phyloP scores from a whole-genome alignment of 805 yeast species.

The Zygosaccharomyces lentus region DNA sequence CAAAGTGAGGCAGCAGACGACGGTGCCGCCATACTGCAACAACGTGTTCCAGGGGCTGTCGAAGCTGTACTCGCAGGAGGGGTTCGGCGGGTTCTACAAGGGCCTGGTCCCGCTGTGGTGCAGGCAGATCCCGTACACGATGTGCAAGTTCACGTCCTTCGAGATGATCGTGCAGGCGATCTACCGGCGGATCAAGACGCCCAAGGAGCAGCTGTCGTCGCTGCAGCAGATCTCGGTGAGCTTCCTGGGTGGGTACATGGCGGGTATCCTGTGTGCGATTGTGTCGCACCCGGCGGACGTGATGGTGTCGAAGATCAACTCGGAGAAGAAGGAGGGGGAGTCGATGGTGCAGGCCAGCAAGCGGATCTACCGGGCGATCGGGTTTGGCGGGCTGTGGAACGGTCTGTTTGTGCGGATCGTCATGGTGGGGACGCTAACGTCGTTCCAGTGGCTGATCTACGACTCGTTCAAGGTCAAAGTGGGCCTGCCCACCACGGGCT shows the following conservation, averaged over 20 bases:
- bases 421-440: slow-evolving; percentile 97
- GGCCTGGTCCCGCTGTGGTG: slow-evolving; percentile 92
- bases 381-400: slow-evolving; percentile 90
- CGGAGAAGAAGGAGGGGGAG: slow-evolving; percentile 61
- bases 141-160: slow-evolving; percentile 94
- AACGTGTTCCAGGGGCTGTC: slow-evolving; percentile 62
- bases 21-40: slow-evolving; percentile 77
- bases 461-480: slow-evolving; percentile 93
- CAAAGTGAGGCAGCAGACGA: slow-evolving; percentile 90
- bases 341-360: slow-evolving; percentile 58
- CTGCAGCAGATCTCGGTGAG: slow-evolving; percentile 90
- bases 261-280: slow-evolving; percentile 94
- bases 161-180: slow-evolving; percentile 84
- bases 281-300: slow-evolving; percentile 99
- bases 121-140: slow-evolving; percentile 97
- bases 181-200: slow-evolving; percentile 67
- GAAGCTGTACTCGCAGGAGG: slow-evolving; percentile 63
- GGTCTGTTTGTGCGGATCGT: slow-evolving; percentile 91
- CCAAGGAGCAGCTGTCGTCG: slow-evolving; percentile 64
- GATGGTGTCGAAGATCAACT: slow-evolving; percentile 89
- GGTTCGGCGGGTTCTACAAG: slow-evolving; percentile 72
- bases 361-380: slow-evolving; percentile 78
- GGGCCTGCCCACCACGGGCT: slow-evolving; percentile 94
- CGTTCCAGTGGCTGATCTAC: slow-evolving; percentile 94
- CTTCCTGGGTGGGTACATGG: slow-evolving; percentile 92